A percentile compares a stretch with the other conserved stretches of the same genome.
phyloP scores from a whole-genome alignment of 2,329 filamentous ascomycete species.

The Gyromitra esculenta region DNA sequence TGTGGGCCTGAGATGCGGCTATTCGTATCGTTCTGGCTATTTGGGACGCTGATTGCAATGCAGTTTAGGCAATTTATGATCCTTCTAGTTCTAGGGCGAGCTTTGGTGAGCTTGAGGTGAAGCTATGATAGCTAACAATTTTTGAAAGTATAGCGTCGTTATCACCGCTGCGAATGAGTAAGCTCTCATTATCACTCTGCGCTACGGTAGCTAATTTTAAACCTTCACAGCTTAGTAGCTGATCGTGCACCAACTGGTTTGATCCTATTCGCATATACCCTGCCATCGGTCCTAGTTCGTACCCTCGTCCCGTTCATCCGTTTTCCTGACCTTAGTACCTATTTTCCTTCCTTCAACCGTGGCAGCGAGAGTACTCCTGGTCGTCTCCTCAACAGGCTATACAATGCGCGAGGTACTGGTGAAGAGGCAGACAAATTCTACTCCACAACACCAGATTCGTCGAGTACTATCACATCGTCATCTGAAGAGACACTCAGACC shows the following conservation, averaged over 20 bases:
- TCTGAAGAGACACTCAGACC: background rate
- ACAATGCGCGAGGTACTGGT: background rate
- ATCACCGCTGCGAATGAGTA: conserved; percentile 50
- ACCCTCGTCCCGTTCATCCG: conserved; percentile 31
- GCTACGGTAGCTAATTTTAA: background rate
- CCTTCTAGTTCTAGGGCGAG: background rate
- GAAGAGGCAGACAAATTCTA: conserved; percentile 12
- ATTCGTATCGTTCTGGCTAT: conserved; percentile 19
- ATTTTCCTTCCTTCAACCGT: background rate
- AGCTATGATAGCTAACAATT: conserved; percentile 16
- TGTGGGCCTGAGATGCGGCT: conserved; percentile 2
- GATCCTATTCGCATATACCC: conserved; percentile 45
- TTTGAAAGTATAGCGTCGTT: conserved; percentile 31
- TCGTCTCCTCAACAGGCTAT: background rate
- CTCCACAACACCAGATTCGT: background rate
- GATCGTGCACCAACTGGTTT: conserved; percentile 38
- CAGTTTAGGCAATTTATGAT: conserved; percentile 36
- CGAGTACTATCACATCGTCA: background rate
- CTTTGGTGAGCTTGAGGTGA: background rate
- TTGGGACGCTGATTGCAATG: conserved; percentile 42
- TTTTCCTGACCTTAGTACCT: conserved; percentile 22
- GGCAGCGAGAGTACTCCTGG: background rate
- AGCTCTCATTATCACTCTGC: background rate
- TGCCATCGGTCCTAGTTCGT: conserved; percentile 41
- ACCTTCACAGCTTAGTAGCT: conserved; percentile 12